Conservation (phyloP, 306 rosid species). For the Aeschynomene evenia region DNA sequence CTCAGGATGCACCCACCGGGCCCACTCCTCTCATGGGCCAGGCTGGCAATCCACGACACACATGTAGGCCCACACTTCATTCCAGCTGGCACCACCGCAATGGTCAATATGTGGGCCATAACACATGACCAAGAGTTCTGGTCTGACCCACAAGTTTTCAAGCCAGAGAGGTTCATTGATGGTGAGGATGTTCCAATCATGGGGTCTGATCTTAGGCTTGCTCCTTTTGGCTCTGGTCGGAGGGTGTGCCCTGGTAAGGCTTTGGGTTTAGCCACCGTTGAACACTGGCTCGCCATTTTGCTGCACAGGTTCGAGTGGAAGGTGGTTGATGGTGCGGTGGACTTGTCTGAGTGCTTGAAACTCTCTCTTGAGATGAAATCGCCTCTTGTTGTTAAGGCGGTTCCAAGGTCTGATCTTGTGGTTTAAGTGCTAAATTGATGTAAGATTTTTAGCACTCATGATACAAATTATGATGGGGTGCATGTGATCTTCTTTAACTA, state of each 20-base stretch:
- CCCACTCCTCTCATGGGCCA: conserved; percentile 83
- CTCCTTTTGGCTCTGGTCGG: conserved; percentile 82
- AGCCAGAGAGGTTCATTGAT: conserved; percentile 60
- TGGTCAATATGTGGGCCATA: conserved; percentile 85
- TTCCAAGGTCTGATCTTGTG: conserved; percentile 31
- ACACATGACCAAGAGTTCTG: conserved; percentile 62
- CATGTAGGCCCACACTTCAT: conserved; percentile 48
- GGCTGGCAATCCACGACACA: conserved; percentile 69
- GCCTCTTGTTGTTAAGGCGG: conserved; percentile 46
- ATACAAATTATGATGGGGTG: too few relatives aligned
- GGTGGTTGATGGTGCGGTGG: conserved; percentile 45
- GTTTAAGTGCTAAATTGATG: too few relatives aligned
- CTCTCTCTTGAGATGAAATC: conserved; percentile 71
- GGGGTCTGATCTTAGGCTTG: conserved; percentile 78
- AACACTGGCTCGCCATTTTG: conserved; percentile 70
- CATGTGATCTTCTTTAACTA: too few relatives aligned
- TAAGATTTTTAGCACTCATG: too few relatives aligned
- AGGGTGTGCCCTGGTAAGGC: conserved; percentile 85
- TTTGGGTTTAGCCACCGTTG: conserved; percentile 69
- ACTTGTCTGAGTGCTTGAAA: conserved; percentile 60
- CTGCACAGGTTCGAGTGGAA: conserved; percentile 62
- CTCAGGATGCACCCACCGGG: conserved; percentile 90
- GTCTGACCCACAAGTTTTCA: conserved; percentile 48
- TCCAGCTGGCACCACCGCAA: conserved; percentile 81
- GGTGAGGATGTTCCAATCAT: conserved; percentile 33